Conservation (phyloP, 2,329 filamentous ascomycete species). For the Bipolaris oryzae region DNA sequence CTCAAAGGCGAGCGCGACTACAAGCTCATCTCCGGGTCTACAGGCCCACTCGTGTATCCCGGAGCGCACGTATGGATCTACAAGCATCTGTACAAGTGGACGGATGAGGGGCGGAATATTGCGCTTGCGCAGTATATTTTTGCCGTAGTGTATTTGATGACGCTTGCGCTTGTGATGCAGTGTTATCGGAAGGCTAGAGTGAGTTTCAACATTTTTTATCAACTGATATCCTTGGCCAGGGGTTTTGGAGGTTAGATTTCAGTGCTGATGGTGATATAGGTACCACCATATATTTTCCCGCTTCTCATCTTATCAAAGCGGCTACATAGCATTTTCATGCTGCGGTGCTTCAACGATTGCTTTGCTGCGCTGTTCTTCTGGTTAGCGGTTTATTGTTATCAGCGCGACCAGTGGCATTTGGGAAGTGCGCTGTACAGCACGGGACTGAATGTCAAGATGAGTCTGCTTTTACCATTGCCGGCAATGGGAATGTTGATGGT, state of each 20-base stretch:
- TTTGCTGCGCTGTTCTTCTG: conserved; percentile 86
- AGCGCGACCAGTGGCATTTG: conserved; percentile 73
- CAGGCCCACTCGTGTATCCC: conserved; percentile 93
- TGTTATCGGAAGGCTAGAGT: conserved; percentile 80
- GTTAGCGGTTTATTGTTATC: conserved; percentile 77
- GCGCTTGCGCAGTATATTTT: conserved; percentile 84
- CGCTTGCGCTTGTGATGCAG: conserved; percentile 76
- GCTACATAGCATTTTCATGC: conserved; percentile 88
- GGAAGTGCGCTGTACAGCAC: conserved; percentile 76
- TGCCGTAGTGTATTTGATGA: conserved; percentile 75
- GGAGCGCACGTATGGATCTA: conserved; percentile 94
- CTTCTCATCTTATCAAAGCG: conserved; percentile 88
- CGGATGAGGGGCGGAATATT: conserved; percentile 76
- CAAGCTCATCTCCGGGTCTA: conserved; percentile 80
- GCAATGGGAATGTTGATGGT: conserved; percentile 79
- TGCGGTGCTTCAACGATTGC: conserved; percentile 95
- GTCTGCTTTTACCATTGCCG: conserved; percentile 79
- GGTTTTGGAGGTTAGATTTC: background rate
- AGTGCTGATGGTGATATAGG: conserved; percentile 54
- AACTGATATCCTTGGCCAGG: background rate
- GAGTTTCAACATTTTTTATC: conserved; percentile 22
- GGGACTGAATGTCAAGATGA: conserved; percentile 95
- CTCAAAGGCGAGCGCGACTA: conserved; percentile 88
- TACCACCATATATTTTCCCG: conserved; percentile 84
- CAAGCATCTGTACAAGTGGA: conserved; percentile 76